A percentile compares a stretch with the other conserved stretches of the same genome.
Conservation (phyloP, 1,284 basidiomycete genomes). For the Rhodotorula sp. region DNA sequence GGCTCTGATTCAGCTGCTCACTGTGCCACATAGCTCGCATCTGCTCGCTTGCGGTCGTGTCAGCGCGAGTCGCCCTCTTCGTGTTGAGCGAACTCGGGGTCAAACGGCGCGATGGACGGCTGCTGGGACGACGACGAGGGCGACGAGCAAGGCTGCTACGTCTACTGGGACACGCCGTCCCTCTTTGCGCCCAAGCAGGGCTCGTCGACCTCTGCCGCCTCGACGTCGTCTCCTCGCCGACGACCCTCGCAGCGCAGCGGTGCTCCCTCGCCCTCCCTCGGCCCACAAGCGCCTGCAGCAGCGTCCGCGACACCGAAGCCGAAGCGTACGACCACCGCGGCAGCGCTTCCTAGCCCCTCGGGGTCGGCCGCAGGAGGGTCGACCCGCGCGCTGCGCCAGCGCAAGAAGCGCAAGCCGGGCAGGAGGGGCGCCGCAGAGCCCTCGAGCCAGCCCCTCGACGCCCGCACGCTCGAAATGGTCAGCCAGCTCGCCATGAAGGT, state of each 20-base stretch:
- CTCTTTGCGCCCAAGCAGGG: not conserved
- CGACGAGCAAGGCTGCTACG: slow-evolving; percentile 19
- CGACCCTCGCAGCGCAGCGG: slow-evolving; percentile 3
- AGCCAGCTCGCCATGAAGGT: slow-evolving; percentile 16
- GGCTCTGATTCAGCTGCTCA: too few species aligned
- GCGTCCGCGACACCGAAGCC: slow-evolving; percentile 8
- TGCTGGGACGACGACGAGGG: not conserved
- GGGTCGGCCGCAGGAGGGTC: not conserved
- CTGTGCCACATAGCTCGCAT: too few species aligned
- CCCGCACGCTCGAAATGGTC: slow-evolving; percentile 16
- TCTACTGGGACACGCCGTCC: slow-evolving; percentile 3
- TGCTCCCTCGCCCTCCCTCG: slow-evolving; percentile 16
- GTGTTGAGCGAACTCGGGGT: slow-evolving; percentile 1
- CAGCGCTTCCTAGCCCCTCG: slow-evolving; percentile 16
- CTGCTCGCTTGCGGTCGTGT: not conserved
- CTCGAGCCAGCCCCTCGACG: slow-evolving; percentile 19
- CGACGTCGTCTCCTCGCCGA: not conserved
- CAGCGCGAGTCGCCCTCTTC: not conserved
- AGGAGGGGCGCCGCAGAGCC: not conserved
- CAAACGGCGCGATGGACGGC: not conserved
- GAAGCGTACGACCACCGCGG: slow-evolving; percentile 14
- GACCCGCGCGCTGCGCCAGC: slow-evolving; percentile 9
- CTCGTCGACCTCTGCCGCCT: not conserved
- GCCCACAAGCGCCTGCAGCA: not conserved
- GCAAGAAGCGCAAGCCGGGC: slow-evolving; percentile 10